Conservation (phyloP, 768 basidiomycete species). For the Sarcodon aspratus region DNA sequence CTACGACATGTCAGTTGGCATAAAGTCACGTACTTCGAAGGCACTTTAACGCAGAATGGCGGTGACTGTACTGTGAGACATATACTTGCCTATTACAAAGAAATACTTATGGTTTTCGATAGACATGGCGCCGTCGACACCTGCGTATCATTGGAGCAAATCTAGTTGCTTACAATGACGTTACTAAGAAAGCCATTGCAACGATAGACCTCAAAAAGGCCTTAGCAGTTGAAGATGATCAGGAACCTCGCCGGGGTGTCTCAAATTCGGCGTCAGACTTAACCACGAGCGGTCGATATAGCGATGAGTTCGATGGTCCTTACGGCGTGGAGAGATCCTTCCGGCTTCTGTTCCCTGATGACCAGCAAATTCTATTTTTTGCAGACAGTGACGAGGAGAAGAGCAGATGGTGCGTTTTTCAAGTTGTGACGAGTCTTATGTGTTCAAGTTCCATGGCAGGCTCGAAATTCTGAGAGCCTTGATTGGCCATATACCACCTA, state of each 20-base stretch:
- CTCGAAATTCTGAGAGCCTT: slow-evolving; percentile 75
- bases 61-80: slow-evolving; percentile 83
- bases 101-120: background rate
- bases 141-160: slow-evolving; percentile 80
- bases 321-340: slow-evolving; percentile 78
- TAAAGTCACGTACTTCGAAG: slow-evolving; percentile 89
- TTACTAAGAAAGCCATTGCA: slow-evolving; percentile 81
- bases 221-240: slow-evolving; percentile 64
- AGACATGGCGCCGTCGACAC: slow-evolving; percentile 79
- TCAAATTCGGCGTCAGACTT: slow-evolving; percentile 31
- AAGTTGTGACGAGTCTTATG: background rate
- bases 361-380: slow-evolving; percentile 80
- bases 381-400: slow-evolving; percentile 90
- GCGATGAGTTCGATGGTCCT: slow-evolving; percentile 49
- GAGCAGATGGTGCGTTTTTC: slow-evolving; percentile 54
- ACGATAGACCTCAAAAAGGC: slow-evolving; percentile 90
- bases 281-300: slow-evolving; percentile 24
- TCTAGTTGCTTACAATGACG: slow-evolving; percentile 84
- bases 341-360: slow-evolving; percentile 65
- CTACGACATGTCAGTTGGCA: slow-evolving; percentile 89
- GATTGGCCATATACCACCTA: slow-evolving; percentile 83
- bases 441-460: slow-evolving; percentile 32
- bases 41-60: slow-evolving; percentile 84
- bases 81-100: background rate
- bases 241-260: slow-evolving; percentile 38